Conservation (phyloP, 129 eudicot species). For the Glebionis coronaria region DNA sequence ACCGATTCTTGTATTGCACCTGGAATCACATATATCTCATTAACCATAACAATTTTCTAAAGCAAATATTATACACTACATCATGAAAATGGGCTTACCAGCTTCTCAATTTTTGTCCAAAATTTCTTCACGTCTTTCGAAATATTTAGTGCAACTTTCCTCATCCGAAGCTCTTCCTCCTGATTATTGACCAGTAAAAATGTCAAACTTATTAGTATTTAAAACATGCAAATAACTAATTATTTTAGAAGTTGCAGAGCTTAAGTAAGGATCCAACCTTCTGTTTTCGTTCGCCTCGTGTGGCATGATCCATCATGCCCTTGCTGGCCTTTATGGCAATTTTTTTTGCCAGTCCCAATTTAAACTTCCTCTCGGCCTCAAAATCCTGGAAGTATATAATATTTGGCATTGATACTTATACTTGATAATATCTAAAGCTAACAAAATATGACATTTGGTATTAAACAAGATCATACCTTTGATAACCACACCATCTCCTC, state of each 20-base stretch:
- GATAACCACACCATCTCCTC: constrained; percentile 99
- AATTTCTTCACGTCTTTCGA: constrained; percentile 97
- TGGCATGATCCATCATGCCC: constrained; percentile 95
- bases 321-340: constrained; percentile 92
- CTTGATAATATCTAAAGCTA: constrained; percentile 4
- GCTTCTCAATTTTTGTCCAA: constrained; percentile 96
- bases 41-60: constrained; percentile 8
- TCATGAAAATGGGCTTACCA: constrained; percentile 56
- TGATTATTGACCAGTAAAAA: constrained; percentile 28
- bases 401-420: not conserved
- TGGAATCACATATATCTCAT: constrained; percentile 28
- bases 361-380: constrained; percentile 95
- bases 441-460: not conserved
- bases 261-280: constrained; percentile 48
- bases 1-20: constrained; percentile 95
- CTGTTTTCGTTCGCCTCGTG: constrained; percentile 82
- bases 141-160: constrained; percentile 86
- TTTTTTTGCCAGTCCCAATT: constrained; percentile 81
- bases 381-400: constrained; percentile 57
- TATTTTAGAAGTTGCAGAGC: not conserved
- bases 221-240: not conserved
- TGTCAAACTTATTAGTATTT: not conserved
- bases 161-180: constrained; percentile 98
- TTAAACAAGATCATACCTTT: constrained; percentile 46
- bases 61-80: constrained; percentile 1